Conservation (phyloP, 73 alveolate genomes). For the Tetrahymena thermophila region DNA sequence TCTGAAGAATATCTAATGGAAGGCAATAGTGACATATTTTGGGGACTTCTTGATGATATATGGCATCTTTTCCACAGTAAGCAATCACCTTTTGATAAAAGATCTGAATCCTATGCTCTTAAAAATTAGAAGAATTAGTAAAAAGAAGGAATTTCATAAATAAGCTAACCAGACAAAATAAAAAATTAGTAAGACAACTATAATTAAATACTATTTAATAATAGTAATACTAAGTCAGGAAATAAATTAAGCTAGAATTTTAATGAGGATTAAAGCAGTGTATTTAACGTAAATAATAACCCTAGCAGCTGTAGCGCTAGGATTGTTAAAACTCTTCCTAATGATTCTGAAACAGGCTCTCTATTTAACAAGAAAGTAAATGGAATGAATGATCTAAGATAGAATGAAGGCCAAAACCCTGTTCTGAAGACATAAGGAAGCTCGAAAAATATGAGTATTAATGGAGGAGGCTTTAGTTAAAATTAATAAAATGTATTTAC, state of each 20-base stretch:
- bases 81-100: neutral
- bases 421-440: neutral
- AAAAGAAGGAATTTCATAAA: neutral
- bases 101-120: neutral
- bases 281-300: neutral
- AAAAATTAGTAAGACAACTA: neutral
- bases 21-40: neutral
- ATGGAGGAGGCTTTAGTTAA: neutral
- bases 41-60: neutral
- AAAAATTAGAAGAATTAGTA: too few species aligned
- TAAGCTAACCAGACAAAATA: neutral
- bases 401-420: neutral
- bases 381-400: neutral
- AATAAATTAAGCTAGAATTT: too few species aligned
- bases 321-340: neutral
- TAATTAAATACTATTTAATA: neutral
- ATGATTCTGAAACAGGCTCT: neutral
- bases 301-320: constrained; percentile 1
- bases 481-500: neutral
- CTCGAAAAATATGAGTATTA: neutral
- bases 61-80: neutral
- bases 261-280: neutral
- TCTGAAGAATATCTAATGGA: neutral
- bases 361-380: neutral
- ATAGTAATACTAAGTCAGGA: neutral